Evolutionary conservation across 495 filamentous ascomycete genomes (phyloP).

Genomic region (Aspergillus bridgeri): DNA sequence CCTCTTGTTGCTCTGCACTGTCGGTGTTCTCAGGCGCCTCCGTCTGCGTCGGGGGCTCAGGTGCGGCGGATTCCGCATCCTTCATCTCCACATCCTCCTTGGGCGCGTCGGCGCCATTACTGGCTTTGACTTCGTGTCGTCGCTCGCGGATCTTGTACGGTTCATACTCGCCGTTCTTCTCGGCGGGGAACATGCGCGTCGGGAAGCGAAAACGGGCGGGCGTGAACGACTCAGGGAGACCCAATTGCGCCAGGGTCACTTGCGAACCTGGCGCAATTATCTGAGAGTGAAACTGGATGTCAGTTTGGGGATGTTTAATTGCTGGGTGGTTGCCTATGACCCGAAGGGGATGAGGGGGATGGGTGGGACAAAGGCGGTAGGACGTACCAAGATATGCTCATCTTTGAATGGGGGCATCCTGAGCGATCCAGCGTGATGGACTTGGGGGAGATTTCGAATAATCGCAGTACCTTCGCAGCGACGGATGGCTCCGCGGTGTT

Average conservation of each 20-base stretch:
- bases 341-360: neutral
- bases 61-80: conserved; percentile 23
- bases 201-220: conserved; percentile 76
- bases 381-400: conserved; percentile 67
- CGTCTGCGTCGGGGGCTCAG: conserved; percentile 23
- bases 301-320: conserved; percentile 2
- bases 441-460: conserved; percentile 8
- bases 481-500: conserved; percentile 21
- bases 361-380: neutral
- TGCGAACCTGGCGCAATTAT: conserved; percentile 94
- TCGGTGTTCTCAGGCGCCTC: conserved; percentile 14
- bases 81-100: conserved; percentile 53
- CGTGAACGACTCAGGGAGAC: conserved; percentile 85
- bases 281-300: conserved; percentile 31
- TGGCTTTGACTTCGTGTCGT: conserved; percentile 51
- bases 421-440: conserved; percentile 9
- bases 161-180: conserved; percentile 75
- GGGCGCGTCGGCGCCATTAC: conserved; percentile 30
- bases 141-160: conserved; percentile 76
- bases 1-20: neutral
- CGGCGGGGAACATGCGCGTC: conserved; percentile 89
- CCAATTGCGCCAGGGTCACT: conserved; percentile 89
- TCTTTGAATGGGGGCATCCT: conserved; percentile 73
- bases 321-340: neutral
- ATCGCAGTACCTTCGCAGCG: conserved; percentile 10